Evolutionary conservation across 768 basidiomycete genomes (phyloP).

Genomic region (Tylopilus felleus): DNA sequence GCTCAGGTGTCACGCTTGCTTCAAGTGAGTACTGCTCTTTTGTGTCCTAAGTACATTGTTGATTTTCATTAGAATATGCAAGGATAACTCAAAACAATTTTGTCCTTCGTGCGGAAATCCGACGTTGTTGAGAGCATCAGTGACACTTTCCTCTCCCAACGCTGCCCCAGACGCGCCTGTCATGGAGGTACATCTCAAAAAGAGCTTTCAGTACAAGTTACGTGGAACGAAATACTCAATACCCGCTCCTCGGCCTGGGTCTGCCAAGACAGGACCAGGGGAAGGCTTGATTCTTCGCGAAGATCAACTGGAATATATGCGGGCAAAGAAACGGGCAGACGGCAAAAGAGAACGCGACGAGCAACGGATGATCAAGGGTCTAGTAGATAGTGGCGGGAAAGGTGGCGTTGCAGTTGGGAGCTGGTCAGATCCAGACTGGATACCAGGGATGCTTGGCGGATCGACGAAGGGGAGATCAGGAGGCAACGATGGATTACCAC

Average conservation of each 20-base stretch:
- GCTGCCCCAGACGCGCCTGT: constrained; percentile 58
- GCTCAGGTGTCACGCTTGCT: constrained; percentile 95
- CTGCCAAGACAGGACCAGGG: constrained; percentile 78
- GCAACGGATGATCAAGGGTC: constrained; percentile 55
- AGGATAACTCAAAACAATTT: constrained; percentile 91
- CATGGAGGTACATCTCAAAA: constrained; percentile 90
- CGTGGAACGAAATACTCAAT: constrained; percentile 93
- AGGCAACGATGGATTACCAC: constrained; percentile 69
- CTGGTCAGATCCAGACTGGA: constrained; percentile 97
- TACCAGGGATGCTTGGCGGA: constrained; percentile 74
- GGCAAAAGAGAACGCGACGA: constrained; percentile 77
- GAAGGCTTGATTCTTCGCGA: constrained; percentile 87
- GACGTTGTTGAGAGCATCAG: constrained; percentile 85
- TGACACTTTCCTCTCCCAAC: constrained; percentile 71
- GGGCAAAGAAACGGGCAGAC: constrained; percentile 76
- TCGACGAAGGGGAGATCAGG: constrained; percentile 63
- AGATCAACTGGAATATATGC: constrained; percentile 85
- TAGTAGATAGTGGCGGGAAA: constrained; percentile 48
- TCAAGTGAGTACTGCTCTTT: constrained; percentile 68
- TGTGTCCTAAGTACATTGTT: background rate
- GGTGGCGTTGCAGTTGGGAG: constrained; percentile 58
- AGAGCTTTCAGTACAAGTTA: constrained; percentile 90
- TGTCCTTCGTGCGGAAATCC: constrained; percentile 97
- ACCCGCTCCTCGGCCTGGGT: constrained; percentile 84
- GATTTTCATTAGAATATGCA: constrained; percentile 70